These are phyloP conservation scores for Cutaneotrichosporon cutaneum DNA, from an alignment of 1,284 basidiomycete species.

Conservation along the genomic window DNA sequence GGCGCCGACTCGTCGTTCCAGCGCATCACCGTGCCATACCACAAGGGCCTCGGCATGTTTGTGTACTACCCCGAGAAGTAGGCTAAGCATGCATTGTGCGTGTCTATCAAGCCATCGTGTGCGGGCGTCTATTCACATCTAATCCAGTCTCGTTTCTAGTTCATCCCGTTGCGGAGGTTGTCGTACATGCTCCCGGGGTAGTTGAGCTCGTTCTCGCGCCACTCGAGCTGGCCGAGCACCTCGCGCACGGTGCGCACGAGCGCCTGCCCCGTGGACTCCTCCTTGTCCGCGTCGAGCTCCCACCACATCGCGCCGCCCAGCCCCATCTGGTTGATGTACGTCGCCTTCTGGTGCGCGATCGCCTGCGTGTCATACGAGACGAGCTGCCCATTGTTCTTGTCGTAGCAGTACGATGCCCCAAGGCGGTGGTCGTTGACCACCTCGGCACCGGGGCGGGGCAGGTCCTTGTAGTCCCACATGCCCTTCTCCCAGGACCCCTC, in stretches of 20 bases:
- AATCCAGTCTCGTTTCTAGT: background rate
- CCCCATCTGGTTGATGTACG: conserved; percentile 66
- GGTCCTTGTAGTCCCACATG: conserved; percentile 65
- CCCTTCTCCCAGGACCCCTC: conserved; percentile 55
- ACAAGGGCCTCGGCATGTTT: conserved; percentile 32
- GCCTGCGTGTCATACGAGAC: conserved; percentile 80
- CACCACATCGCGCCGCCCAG: conserved; percentile 79
- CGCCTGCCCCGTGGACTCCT: conserved; percentile 28
- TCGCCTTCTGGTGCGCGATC: conserved; percentile 69
- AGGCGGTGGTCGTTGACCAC: conserved; percentile 69
- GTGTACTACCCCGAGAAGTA: conserved; percentile 20
- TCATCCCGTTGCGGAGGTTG: conserved; percentile 25
- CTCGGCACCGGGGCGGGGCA: conserved; percentile 66
- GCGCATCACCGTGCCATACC: conserved; percentile 27
- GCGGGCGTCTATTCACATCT: background rate
- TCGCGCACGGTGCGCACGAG: conserved; percentile 38
- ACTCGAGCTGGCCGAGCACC: conserved; percentile 41
- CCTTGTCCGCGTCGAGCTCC: conserved; percentile 56
- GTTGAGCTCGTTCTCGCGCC: conserved; percentile 40
- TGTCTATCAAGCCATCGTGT: background rate
- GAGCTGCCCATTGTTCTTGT: conserved; percentile 54
- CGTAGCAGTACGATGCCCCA: conserved; percentile 76
- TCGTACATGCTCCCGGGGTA: conserved; percentile 43
- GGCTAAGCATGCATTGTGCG: background rate
- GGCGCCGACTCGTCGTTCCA: conserved; percentile 9